A percentile compares a stretch with the other conserved stretches of the same genome.
phyloP scores from a whole-genome alignment of 805 yeast genomes.

The Pichia occidentalis region DNA sequence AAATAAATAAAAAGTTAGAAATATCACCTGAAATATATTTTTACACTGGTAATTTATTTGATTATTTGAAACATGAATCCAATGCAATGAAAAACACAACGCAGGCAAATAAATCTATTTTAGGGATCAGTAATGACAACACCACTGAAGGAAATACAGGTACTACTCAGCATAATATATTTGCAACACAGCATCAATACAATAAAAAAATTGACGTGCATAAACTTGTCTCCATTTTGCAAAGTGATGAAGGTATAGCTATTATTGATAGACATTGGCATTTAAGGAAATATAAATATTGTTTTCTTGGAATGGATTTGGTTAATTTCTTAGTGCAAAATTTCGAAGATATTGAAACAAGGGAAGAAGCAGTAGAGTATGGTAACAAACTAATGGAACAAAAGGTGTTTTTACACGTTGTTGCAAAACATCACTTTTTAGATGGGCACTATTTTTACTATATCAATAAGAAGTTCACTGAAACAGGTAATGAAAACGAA shows the following conservation, averaged over 20 bases:
- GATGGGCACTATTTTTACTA: slow-evolving; percentile 93
- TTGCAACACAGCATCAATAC: too few relatives aligned
- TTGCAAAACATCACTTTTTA: slow-evolving; percentile 71
- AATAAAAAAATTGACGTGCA: slow-evolving; percentile 43
- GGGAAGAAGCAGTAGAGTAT: slow-evolving; percentile 76
- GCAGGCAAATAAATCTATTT: neutral
- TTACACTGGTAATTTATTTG: slow-evolving; percentile 78
- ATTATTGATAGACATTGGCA: slow-evolving; percentile 88
- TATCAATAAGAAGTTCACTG: slow-evolving; percentile 46
- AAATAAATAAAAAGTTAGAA: slow-evolving; percentile 36
- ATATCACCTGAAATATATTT: slow-evolving; percentile 70
- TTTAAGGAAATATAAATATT: slow-evolving; percentile 65
- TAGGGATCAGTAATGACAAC: too few relatives aligned
- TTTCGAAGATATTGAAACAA: slow-evolving; percentile 68
- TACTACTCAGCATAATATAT: too few relatives aligned
- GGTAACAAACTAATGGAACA: slow-evolving; percentile 74
- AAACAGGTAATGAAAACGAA: slow-evolving; percentile 2
- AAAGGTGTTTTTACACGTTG: slow-evolving; percentile 75
- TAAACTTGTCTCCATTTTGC: slow-evolving; percentile 59
- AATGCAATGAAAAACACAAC: slow-evolving; percentile 11
- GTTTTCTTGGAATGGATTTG: slow-evolving; percentile 80
- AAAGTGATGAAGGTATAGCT: slow-evolving; percentile 54
- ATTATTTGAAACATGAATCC: slow-evolving; percentile 41
- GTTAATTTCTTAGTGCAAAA: slow-evolving; percentile 80
- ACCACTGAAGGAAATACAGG: too few relatives aligned